Percentiles rank a stretch among this genome's conserved stretches.
phyloP scores from a whole-genome alignment of 306 rosid genomes.

The Vicia faba region DNA sequence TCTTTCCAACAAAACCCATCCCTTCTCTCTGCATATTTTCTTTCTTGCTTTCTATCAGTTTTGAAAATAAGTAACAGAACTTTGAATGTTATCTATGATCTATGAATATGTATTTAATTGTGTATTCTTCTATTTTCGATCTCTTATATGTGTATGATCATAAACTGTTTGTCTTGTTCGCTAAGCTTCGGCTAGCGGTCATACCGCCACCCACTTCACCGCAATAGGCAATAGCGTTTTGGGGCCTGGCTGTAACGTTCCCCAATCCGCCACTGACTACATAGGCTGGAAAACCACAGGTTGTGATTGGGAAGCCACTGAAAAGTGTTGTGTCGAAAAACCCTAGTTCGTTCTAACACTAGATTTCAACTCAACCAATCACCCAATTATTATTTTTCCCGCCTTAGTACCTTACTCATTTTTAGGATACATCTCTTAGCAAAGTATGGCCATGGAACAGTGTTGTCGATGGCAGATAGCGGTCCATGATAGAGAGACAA shows the following conservation, averaged over 20 bases:
- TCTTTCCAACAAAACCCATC: too few relatives aligned
- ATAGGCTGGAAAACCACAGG: not conserved
- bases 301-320: not conserved
- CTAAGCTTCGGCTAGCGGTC: not conserved
- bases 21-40: not conserved
- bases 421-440: conserved; percentile 4
- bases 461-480: too few relatives aligned
- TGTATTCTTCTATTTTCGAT: not conserved
- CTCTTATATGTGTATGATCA: not conserved
- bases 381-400: not conserved
- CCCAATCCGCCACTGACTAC: not conserved
- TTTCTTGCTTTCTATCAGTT: not conserved
- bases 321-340: not conserved
- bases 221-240: not conserved
- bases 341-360: not conserved
- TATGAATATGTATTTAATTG: not conserved
- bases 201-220: not conserved
- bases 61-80: not conserved
- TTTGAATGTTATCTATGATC: not conserved
- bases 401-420: not conserved
- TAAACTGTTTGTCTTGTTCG: not conserved
- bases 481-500: too few relatives aligned
- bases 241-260: not conserved
- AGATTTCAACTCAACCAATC: conserved; percentile 12
- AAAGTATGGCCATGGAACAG: not conserved